These are phyloP conservation scores for Erythrophleum ivorense DNA, from an alignment of 331 rosid genomes.

Conservation along the genomic window DNA sequence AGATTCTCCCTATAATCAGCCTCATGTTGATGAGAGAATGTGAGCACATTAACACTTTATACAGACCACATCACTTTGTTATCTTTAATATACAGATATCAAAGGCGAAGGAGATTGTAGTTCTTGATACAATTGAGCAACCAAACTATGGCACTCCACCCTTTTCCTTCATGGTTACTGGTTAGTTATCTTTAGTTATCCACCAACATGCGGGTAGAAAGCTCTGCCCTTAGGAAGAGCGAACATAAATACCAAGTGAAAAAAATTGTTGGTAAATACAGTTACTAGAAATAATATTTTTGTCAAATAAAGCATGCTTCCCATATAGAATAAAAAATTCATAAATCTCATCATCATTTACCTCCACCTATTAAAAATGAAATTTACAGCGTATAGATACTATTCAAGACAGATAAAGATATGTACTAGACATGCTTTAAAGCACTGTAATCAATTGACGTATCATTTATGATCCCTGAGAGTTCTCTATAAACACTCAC, in stretches of 20 bases:
- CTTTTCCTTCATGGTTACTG: not conserved
- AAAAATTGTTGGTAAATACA: not conserved
- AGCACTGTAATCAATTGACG: constrained; percentile 5
- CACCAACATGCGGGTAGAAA: not conserved
- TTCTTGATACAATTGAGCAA: not conserved
- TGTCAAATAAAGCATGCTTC: not conserved
- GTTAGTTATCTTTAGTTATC: not conserved
- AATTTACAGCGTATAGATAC: constrained; percentile 1
- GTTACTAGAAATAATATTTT: not conserved
- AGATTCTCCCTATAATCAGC: not conserved
- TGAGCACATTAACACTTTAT: not conserved
- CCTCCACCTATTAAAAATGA: not conserved
- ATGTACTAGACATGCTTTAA: constrained; percentile 10
- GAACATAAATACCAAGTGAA: constrained; percentile 3
- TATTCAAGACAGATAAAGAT: constrained; percentile 15
- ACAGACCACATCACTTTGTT: not conserved
- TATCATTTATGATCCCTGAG: constrained; percentile 17
- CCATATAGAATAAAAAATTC: not conserved
- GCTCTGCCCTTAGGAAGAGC: constrained; percentile 5
- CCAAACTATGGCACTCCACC: not conserved
- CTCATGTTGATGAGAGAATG: not conserved
- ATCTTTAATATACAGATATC: not conserved
- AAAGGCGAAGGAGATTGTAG: not conserved
- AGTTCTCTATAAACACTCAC: constrained; percentile 8
- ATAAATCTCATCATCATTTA: not conserved